Evolutionary conservation across 1,284 basidiomycete species (phyloP).

Genomic region (Sanghuangporus weigelae): DNA sequence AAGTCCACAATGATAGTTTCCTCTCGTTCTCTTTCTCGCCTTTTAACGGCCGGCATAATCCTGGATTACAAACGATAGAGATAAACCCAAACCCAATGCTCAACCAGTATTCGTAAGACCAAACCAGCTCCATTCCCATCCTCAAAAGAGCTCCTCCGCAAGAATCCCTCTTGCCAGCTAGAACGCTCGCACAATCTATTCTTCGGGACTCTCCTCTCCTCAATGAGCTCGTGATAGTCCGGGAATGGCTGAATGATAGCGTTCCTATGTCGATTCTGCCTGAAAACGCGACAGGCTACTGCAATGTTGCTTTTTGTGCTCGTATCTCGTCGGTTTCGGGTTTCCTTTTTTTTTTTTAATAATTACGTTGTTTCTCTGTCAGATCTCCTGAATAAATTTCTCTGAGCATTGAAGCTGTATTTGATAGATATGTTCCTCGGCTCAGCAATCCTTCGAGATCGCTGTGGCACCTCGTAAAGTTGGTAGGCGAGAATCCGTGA

Average conservation of each 20-base stretch:
- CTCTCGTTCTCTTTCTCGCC: background rate
- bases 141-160: constrained; percentile 47
- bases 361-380: too few species aligned
- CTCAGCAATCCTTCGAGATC: too few species aligned
- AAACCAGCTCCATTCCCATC: constrained; percentile 40
- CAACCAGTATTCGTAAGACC: constrained; percentile 55
- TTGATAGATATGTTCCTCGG: too few species aligned
- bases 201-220: constrained; percentile 58
- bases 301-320: constrained; percentile 83
- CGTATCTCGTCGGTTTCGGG: too few species aligned
- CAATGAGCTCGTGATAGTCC: constrained; percentile 66
- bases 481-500: too few species aligned
- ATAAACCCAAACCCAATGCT: background rate
- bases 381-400: too few species aligned
- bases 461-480: too few species aligned
- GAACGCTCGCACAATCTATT: constrained; percentile 65
- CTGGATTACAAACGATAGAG: constrained; percentile 40
- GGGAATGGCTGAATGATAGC: constrained; percentile 79
- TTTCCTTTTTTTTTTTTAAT: too few species aligned
- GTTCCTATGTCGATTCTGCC: constrained; percentile 53
- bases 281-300: constrained; percentile 73
- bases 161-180: constrained; percentile 75
- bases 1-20: background rate
- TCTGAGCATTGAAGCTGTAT: too few species aligned
- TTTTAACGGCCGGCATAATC: background rate